Conservation (phyloP, 805 yeast genomes). For the Pichia scutulata region DNA sequence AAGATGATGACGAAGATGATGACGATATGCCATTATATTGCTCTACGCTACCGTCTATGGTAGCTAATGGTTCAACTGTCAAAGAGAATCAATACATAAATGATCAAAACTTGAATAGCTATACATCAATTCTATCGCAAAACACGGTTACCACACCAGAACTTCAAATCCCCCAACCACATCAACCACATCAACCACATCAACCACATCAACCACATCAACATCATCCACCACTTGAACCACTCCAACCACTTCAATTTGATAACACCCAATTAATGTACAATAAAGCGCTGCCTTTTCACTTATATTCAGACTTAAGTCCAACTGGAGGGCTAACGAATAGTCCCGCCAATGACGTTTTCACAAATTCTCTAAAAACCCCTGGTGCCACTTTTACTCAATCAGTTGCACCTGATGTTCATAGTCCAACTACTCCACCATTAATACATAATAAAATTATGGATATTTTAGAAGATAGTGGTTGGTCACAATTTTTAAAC, state of each 20-base stretch:
- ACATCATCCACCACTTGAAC: too few relatives aligned
- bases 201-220: too few relatives aligned
- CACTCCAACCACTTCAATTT: background rate
- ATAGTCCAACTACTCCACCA: background rate
- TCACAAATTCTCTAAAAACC: background rate
- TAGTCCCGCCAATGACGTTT: background rate
- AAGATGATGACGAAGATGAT: background rate
- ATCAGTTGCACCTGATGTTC: background rate
- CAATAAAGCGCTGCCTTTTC: background rate
- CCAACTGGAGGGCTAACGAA: too few relatives aligned
- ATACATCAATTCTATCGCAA: background rate
- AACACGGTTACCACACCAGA: background rate
- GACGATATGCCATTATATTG: background rate
- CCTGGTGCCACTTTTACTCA: background rate
- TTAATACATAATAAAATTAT: constrained; percentile 18
- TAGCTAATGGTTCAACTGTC: background rate
- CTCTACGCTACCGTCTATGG: background rate
- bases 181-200: too few relatives aligned
- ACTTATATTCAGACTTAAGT: background rate
- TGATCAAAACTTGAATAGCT: background rate
- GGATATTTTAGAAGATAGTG: constrained; percentile 25
- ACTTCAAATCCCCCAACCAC: too few relatives aligned
- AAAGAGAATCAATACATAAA: background rate
- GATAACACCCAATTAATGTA: background rate
- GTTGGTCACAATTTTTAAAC: constrained; percentile 25